Conservation (phyloP, 2,329 filamentous ascomycete species). For the Monilinia fructigena region DNA sequence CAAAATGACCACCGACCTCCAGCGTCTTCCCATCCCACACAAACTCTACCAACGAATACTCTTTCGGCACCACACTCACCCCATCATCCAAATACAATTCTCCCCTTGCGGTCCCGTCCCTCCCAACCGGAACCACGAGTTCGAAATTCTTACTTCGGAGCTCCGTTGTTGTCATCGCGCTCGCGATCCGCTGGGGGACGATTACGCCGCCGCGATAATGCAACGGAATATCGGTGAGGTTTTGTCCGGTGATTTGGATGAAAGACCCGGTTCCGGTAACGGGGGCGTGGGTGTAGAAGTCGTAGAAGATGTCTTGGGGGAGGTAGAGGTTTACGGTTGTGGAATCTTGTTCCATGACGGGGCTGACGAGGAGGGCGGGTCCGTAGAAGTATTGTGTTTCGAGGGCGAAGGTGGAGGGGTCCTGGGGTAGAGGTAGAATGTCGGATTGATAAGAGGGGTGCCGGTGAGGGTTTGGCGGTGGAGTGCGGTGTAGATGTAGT, state of each 20-base stretch:
- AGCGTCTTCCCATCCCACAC: slow-evolving; percentile 55
- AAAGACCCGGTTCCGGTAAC: slow-evolving; percentile 45
- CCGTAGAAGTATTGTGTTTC: slow-evolving; percentile 55
- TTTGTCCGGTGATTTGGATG: slow-evolving; percentile 45
- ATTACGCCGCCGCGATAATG: slow-evolving; percentile 65
- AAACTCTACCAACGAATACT: slow-evolving; percentile 59
- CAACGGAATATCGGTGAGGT: slow-evolving; percentile 58
- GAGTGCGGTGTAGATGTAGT: slow-evolving; percentile 75
- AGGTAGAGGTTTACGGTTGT: slow-evolving; percentile 50
- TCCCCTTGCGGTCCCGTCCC: slow-evolving; percentile 62
- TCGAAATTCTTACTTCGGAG: slow-evolving; percentile 66
- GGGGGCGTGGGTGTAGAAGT: slow-evolving; percentile 50
- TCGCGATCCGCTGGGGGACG: slow-evolving; percentile 56
- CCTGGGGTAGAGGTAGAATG: slow-evolving; percentile 69
- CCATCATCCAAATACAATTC: slow-evolving; percentile 78
- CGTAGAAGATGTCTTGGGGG: slow-evolving; percentile 51
- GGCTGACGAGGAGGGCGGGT: slow-evolving; percentile 49
- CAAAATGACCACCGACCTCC: slow-evolving; percentile 46
- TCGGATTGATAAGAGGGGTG: slow-evolving; percentile 63
- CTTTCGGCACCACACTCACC: slow-evolving; percentile 58
- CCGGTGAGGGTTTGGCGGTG: slow-evolving; percentile 59
- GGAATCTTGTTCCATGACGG: slow-evolving; percentile 48
- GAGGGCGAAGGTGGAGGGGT: slow-evolving; percentile 47
- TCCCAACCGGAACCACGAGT: slow-evolving; percentile 65
- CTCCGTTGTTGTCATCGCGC: slow-evolving; percentile 62